A percentile compares a stretch with the other conserved stretches of the same genome.
Evolutionary conservation across 1,284 basidiomycete genomes (phyloP).

Genomic region (Microbotryomycetes sp.): DNA sequence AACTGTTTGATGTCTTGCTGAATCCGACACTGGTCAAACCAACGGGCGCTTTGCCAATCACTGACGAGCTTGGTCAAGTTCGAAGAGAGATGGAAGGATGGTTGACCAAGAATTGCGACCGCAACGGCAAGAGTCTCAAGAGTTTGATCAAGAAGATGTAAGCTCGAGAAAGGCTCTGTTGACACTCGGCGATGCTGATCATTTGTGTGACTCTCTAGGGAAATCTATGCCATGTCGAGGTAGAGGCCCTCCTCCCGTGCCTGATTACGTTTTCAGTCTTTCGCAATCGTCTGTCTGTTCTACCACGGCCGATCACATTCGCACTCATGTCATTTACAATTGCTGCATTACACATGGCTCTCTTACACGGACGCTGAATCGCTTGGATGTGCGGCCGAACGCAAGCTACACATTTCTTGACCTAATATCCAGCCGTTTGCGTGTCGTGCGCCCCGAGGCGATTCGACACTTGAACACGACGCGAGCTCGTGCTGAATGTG

Average conservation of each 20-base stretch:
- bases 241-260: background rate
- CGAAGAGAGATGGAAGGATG: constrained; percentile 78
- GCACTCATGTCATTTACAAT: no score
- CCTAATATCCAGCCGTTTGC: no score
- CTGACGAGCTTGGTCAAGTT: constrained; percentile 58
- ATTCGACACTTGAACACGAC: no score
- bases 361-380: no score
- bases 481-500: no score
- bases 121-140: constrained; percentile 79
- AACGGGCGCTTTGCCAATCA: constrained; percentile 61
- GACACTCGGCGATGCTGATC: no score
- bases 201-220: background rate
- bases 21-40: constrained; percentile 60
- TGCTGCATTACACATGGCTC: no score
- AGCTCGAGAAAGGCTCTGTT: background rate
- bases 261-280: background rate
- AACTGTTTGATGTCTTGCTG: constrained; percentile 76
- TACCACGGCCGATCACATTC: no score
- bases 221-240: constrained; percentile 18
- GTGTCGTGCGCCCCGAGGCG: no score
- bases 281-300: no score
- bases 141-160: constrained; percentile 68
- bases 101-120: constrained; percentile 59
- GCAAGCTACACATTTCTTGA: no score
- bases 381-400: no score